Conservation (phyloP, 176 grass and related monocot species). For the Phoenix dactylifera region DNA sequence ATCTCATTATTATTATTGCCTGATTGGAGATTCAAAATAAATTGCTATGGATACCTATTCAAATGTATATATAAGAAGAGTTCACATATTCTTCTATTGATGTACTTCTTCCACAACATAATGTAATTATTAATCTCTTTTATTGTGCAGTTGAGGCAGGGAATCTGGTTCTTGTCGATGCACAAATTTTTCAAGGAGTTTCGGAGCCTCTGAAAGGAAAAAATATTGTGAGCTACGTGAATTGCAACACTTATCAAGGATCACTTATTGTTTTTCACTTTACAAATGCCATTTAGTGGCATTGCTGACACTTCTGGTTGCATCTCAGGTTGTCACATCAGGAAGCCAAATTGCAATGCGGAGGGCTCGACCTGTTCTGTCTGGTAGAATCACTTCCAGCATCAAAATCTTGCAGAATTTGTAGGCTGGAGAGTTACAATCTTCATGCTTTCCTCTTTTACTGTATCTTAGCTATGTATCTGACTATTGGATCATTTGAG, state of each 20-base stretch:
- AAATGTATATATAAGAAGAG: no score
- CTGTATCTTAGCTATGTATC: constrained; percentile 9
- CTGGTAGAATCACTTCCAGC: constrained; percentile 29
- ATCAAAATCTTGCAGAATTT: not conserved
- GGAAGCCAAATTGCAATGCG: constrained; percentile 44
- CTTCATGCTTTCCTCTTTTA: constrained; percentile 11
- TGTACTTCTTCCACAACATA: no score
- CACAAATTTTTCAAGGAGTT: constrained; percentile 56
- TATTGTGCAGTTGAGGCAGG: constrained; percentile 43
- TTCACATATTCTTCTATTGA: no score
- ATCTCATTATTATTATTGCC: no score
- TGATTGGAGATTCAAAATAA: no score
- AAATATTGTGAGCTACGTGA: constrained; percentile 52
- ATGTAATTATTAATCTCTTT: not conserved
- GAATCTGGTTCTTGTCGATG: constrained; percentile 44
- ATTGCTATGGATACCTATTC: no score
- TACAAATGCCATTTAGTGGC: no score
- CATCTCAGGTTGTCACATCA: constrained; percentile 61
- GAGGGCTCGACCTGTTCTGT: constrained; percentile 41
- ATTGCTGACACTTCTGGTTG: not conserved
- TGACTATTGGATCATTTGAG: constrained; percentile 20
- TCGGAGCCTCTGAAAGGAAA: constrained; percentile 51
- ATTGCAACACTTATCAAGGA: not conserved
- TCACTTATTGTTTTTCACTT: no score
- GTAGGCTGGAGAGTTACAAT: constrained; percentile 9